phyloP scores from a whole-genome alignment of 768 basidiomycete species.

The Boletales sp. region DNA sequence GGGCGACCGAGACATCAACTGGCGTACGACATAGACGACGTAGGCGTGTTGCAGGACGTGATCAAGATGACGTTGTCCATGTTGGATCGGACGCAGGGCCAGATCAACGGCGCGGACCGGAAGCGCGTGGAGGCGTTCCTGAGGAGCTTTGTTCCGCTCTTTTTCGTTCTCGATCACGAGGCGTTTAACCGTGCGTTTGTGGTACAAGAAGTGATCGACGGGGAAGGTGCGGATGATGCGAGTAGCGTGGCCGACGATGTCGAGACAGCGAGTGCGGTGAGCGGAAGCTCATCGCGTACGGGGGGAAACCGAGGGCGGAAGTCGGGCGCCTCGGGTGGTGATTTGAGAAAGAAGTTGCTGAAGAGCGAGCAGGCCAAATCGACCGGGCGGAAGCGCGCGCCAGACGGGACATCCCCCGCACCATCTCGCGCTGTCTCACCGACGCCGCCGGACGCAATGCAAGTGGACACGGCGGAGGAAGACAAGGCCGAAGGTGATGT shows the following conservation, averaged over 20 bases:
- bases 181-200: slow-evolving; percentile 70
- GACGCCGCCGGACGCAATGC: slow-evolving; percentile 43
- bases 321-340: slow-evolving; percentile 45
- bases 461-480: slow-evolving; percentile 29
- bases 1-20: slow-evolving; percentile 75
- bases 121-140: slow-evolving; percentile 81
- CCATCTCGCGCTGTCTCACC: slow-evolving; percentile 65
- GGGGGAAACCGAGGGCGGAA: slow-evolving; percentile 42
- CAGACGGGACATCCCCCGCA: slow-evolving; percentile 50
- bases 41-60: slow-evolving; percentile 76
- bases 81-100: slow-evolving; percentile 82
- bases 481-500: slow-evolving; percentile 15
- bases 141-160: slow-evolving; percentile 69
- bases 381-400: slow-evolving; percentile 52
- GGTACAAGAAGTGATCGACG: slow-evolving; percentile 58
- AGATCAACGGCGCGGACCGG: slow-evolving; percentile 68
- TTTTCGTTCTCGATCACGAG: slow-evolving; percentile 71
- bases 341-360: slow-evolving; percentile 73
- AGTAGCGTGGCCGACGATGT: slow-evolving; percentile 35
- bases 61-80: slow-evolving; percentile 88
- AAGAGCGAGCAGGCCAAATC: slow-evolving; percentile 83
- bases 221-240: slow-evolving; percentile 51
- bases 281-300: slow-evolving; percentile 23
- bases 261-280: slow-evolving; percentile 31
- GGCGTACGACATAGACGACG: slow-evolving; percentile 71